Base-by-base conservation (phyloP, 306 rosid species). In the Clitoria ternatea region DNA sequence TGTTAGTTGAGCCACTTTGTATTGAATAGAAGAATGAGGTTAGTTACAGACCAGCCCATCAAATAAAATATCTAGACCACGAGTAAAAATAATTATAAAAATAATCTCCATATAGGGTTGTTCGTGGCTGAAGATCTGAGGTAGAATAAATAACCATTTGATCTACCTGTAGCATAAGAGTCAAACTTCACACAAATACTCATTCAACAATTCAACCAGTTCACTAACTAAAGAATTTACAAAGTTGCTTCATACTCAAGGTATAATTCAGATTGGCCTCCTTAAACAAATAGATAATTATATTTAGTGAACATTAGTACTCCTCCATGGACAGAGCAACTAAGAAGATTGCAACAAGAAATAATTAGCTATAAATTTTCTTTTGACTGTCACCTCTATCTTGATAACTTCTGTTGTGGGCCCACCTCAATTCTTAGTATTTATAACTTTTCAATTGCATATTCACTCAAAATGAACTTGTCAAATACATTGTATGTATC, bases 81-180 rank as follows among this genome's bases (percentile, higher is more conserved):
- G 96, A 61, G 85, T 85, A 78, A 89, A 92, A 79, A n/a, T 92
- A 92, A 60, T 92, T 92, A 75, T 92, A 92, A 65, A 92, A 92
- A 79, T 92, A 92, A 80, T 92, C 98, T 30, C 96, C 98, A 66
- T 96, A 92, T 32, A 87, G 81, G 18, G 98, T 92, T 72, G 98
- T 89, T n/a, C 90, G 83, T 1, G 96, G 98, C 66, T 89, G 96
- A 17, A 86, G 88, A 70, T 92, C 98, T 6, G 84, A 84, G 48
- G 88, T 95, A 71, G 98, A 89, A 77, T 92, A 96, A 82, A 92
- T 92, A 60, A 92, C 96, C 98, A 92, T 92, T 83, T 88, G 98
- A 74, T 92, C 98, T 14, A 92, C 98, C 98, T 92, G 80, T 45
- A 78, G 32, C 54, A 17, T 20, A 54, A 62, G 68, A 50, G 23